Base-by-base conservation (phyloP, 1,284 basidiomycete species). In the Apiotrichum akiyoshidainum region DNA sequence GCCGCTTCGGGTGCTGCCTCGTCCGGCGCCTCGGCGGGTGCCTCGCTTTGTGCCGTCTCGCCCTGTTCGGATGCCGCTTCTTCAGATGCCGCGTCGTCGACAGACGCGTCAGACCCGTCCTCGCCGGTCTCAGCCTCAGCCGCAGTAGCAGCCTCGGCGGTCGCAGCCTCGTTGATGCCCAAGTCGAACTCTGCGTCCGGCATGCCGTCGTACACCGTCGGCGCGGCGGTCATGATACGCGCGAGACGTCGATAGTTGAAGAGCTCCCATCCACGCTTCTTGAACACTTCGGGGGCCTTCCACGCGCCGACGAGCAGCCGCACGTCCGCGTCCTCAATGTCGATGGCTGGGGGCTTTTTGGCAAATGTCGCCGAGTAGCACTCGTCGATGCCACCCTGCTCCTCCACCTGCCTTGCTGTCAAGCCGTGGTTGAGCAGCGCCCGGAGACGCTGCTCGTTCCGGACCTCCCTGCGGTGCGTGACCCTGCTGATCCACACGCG, bases 341-440 rank as follows among this genome's bases (percentile, higher is more conserved):
- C 26, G 26, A 31, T 3, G 26, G 26, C 26, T 7, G 31, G 13
- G 17, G 2, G 7, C 13, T 3, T 31, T 31, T 31, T 7, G 4
- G 26, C 7, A 7, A 31, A 31, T 31, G 26, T 31, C 26, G 26
- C 26, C 26, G 26, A 31, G 26, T 31, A 31, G 26, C 26, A 31
- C 26, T 3, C 26, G 26, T 31, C 26, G 26, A 31, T 31, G 3
- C 26, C 26, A 11, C 49, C 44, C 9, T 41, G 21, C 26, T 46
- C 48, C 16, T 35, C 22, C 12, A 42, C 39, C 37, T 64, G 59
- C 35, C 61, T 58, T 19, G 50, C 52, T 5, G 61, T 69, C 59
- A 68, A 60, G 0, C 72, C 73, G 34, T 59, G 64, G 5, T 61
- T 52, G 13, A 63, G 9, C 19, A 73, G 61, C 52, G 58, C 58